Evolutionary conservation across 306 rosid species (phyloP), one percentile per base, ranked within the genome.

Genomic region (Medicago ruthenica): DNA sequence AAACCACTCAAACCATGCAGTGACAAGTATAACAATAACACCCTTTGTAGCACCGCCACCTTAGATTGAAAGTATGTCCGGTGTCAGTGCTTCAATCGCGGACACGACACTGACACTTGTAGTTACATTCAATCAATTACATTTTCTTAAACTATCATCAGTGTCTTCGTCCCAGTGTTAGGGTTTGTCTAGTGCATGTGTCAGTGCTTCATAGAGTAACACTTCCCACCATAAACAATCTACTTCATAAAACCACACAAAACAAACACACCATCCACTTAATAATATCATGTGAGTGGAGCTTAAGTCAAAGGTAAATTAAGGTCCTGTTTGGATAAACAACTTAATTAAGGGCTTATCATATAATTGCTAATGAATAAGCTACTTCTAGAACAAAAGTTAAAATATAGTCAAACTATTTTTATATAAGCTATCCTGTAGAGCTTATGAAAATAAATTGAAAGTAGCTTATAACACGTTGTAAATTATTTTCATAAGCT

Each of bases 221-320:
- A 70, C 34, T 70, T 11, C 27, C 48, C 73, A 64, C 64, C 11
- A 70, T 5, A 66, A 77, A 47, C 65, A 48, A 45, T 74, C 27
- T 27, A 50, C 40, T 40, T 16, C 58, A 27, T 44, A 67, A 68
- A 78, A 72, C 37, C 66, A 74, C 61, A 50, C 27, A 60, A 71
- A 59, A 36, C n/a, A 50, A 41, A 12, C 70, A 55, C 12, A 76
- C 10, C 22, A 44, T 51, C 37, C 50, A 76, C 20, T 77, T 8
- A n/a, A 44, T 20, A 67, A 27, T 63, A 64, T 37, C 78, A 55
- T 24, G 24, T 15, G 59, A 27, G 27, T 50, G 59, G 60, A 70
- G 78, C 60, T 64, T 54, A 48, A 0, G 48, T 15, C 31, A 8
- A 42, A 34, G 7, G 37, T 34, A 34, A 3, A 34, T 34, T 34